Evolutionary conservation across 1,284 basidiomycete genomes (phyloP).

Genomic region (Puccinia horiana): DNA sequence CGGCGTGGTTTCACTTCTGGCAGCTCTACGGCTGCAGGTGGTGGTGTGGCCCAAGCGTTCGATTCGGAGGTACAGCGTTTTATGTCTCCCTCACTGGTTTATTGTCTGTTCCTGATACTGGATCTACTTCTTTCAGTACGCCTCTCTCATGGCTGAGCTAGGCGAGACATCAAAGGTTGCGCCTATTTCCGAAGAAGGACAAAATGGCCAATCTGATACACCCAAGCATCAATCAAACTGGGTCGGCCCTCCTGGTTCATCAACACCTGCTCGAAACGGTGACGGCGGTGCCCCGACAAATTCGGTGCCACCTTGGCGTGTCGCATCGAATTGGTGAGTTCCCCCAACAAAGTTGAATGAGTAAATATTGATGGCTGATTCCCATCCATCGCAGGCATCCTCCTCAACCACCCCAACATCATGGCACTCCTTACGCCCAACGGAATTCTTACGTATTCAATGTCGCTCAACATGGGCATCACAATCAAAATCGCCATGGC

Average conservation of each 20-base stretch:
- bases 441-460: conserved; percentile 36
- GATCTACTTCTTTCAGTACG: conserved; percentile 66
- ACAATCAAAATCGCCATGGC: conserved; percentile 31
- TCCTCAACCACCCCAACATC: conserved; percentile 47
- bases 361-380: not conserved
- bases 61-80: conserved; percentile 44
- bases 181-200: conserved; percentile 35
- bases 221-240: conserved; percentile 38
- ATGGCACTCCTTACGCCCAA: conserved; percentile 38
- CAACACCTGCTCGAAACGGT: conserved; percentile 41
- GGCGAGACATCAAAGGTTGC: conserved; percentile 67
- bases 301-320: conserved; percentile 39
- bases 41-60: conserved; percentile 45
- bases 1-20: conserved; percentile 34
- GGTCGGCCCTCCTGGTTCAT: conserved; percentile 33
- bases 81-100: not conserved
- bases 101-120: not conserved
- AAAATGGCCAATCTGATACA: conserved; percentile 30
- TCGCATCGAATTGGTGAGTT: conserved; percentile 46
- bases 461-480: conserved; percentile 31
- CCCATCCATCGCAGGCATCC: conserved; percentile 44
- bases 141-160: conserved; percentile 94
- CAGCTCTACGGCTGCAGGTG: not conserved
- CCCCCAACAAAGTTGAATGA: not conserved
- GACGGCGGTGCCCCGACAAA: conserved; percentile 19